Conservation (phyloP, 345 rosid species). For the Eucalyptus pumila region DNA sequence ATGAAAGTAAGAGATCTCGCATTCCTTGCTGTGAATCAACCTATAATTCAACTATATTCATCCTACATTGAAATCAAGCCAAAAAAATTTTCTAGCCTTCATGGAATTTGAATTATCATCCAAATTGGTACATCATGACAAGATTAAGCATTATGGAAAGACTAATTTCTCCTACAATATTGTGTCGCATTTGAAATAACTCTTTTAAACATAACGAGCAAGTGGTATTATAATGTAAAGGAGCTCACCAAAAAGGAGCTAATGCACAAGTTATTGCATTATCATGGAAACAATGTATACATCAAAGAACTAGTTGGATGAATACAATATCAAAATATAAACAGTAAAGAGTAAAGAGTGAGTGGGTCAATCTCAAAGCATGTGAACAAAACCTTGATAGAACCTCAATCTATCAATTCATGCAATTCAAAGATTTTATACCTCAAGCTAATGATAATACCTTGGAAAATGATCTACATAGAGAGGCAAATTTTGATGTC, state of each 20-base stretch:
- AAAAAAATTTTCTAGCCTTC: background rate
- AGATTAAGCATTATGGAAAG: background rate
- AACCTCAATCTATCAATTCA: background rate
- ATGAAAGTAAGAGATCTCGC: background rate
- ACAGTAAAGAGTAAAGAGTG: background rate
- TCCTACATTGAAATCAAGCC: background rate
- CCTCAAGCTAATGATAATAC: constrained; percentile 6
- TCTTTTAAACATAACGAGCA: background rate
- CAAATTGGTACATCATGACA: background rate
- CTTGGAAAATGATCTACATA: constrained; percentile 91
- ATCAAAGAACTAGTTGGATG: background rate
- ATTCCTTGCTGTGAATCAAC: background rate
- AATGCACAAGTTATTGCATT: background rate
- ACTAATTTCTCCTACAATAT: background rate
- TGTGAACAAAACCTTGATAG: background rate
- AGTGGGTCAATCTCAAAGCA: background rate
- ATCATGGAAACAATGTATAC: background rate
- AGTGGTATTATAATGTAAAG: background rate
- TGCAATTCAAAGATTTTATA: background rate
- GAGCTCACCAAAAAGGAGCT: background rate
- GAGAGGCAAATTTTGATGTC: constrained; percentile 65
- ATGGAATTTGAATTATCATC: background rate
- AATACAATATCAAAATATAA: background rate
- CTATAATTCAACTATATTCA: background rate
- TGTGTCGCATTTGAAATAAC: background rate